These are phyloP conservation scores for Solanum tarijense DNA, from an alignment of 257 asterid species.

Conservation along the genomic window DNA sequence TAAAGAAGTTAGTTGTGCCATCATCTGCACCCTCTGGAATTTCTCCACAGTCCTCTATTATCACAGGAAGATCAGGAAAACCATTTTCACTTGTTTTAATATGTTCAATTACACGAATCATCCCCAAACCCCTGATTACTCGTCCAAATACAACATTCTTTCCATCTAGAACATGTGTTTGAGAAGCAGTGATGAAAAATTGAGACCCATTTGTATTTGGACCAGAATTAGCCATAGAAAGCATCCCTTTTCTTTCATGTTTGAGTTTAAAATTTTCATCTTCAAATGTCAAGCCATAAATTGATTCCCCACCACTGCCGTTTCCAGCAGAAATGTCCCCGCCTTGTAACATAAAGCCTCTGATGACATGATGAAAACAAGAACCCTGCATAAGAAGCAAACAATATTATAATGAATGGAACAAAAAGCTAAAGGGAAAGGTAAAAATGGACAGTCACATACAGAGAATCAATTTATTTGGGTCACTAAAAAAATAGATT, in stretches of 20 bases:
- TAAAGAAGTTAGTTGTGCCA: slow-evolving; percentile 24
- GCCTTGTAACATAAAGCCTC: slow-evolving; percentile 22
- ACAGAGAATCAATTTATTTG: background rate
- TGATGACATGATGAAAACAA: slow-evolving; percentile 24
- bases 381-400: slow-evolving; percentile 20
- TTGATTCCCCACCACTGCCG: slow-evolving; percentile 31
- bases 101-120: slow-evolving; percentile 58
- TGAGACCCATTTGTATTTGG: slow-evolving; percentile 24
- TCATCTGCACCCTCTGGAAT: slow-evolving; percentile 39
- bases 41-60: slow-evolving; percentile 63
- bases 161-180: slow-evolving; percentile 39
- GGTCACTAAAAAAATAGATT: background rate
- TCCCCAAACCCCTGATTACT: slow-evolving; percentile 58
- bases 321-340: slow-evolving; percentile 29
- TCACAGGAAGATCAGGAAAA: slow-evolving; percentile 35
- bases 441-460: background rate
- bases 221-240: slow-evolving; percentile 34
- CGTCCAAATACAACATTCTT: slow-evolving; percentile 73
- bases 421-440: background rate
- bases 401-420: background rate
- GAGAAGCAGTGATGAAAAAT: slow-evolving; percentile 25
- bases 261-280: slow-evolving; percentile 35
- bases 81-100: slow-evolving; percentile 20
- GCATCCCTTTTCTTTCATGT: slow-evolving; percentile 35
- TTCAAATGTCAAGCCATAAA: slow-evolving; percentile 26